Conservation (phyloP, 352 stramenopile genomes). For the Pythium monospermum region DNA sequence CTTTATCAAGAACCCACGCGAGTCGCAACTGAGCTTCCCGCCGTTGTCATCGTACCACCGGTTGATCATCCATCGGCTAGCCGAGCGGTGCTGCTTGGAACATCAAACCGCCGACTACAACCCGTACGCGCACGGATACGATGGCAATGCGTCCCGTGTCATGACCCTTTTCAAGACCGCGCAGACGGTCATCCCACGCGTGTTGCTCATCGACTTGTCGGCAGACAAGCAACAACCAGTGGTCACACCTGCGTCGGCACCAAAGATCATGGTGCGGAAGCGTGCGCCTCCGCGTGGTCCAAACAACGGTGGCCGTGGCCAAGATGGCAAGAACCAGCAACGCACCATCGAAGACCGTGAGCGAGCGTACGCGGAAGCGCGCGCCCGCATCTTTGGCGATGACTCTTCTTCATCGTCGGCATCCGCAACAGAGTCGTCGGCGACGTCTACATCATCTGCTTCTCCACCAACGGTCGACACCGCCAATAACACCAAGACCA, state of each 20-base stretch:
- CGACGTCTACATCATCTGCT: constrained; percentile 22
- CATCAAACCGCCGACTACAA: constrained; percentile 83
- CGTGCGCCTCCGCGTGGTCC: constrained; percentile 28
- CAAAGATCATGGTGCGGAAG: constrained; percentile 93
- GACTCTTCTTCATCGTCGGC: constrained; percentile 26
- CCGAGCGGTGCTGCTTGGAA: constrained; percentile 89
- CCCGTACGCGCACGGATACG: constrained; percentile 41
- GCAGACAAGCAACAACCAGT: constrained; percentile 53
- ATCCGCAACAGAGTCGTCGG: constrained; percentile 22
- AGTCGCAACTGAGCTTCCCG: constrained; percentile 73
- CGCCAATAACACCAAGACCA: constrained; percentile 1
- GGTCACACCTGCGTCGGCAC: constrained; percentile 66
- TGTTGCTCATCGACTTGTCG: constrained; percentile 88
- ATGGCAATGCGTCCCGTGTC: constrained; percentile 62
- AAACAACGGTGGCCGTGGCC: constrained; percentile 20
- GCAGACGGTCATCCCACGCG: constrained; percentile 63
- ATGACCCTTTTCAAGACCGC: constrained; percentile 89
- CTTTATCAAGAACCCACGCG: constrained; percentile 59
- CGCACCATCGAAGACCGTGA: constrained; percentile 90
- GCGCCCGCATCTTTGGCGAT: constrained; percentile 92
- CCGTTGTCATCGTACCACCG: constrained; percentile 85
- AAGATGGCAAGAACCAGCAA: constrained; percentile 35
- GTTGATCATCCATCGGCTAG: constrained; percentile 90
- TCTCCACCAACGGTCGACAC: constrained; percentile 2
- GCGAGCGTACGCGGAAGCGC: constrained; percentile 90